Base-by-base conservation (phyloP, 2,329 filamentous ascomycete genomes). In the Cladophialophora bantiana region DNA sequence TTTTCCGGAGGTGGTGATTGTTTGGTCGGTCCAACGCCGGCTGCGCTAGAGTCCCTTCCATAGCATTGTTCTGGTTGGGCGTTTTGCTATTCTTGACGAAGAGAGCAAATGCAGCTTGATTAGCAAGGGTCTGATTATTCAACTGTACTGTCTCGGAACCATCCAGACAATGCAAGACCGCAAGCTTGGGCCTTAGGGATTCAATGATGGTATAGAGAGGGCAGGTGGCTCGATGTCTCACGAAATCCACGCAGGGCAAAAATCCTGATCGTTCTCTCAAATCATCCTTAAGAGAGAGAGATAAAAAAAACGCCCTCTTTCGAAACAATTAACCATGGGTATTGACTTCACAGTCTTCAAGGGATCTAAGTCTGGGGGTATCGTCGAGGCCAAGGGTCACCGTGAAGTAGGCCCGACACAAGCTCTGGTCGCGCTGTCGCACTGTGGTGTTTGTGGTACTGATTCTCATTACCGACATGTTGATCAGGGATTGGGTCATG, bases 401-500 rank as follows among this genome's bases (percentile, higher is more conserved):
- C 63, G 63, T 13, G 66, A 68, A 1, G 53, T 68, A 31, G 68
- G 66, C 15, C 66, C 68, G 26, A 65, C 45, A n/a, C 63, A 72
- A 45, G 70, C 70, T 45, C 52, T 71, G 15, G 42, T 71, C 50
- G 52, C 68, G 52, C 50, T 68, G 40, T 67, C 53, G 15, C 66
- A 71, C 55, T 66, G 65, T 35, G 71, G 71, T 32, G 65, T 72
- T 34, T 72, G 71, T 52, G 65, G 68, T 32, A 71, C 71, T 7
- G 71, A 72, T 35, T 66, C 63, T 32, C 71, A 72, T 42, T 70
- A 65, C 56, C 52, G 53, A 13, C 66, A 69, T 50, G 38, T 50
- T 10, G 62, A 69, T 32, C 67, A 70, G 34, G 70, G 66, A 1
- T 59, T 75, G 36, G 74, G 74, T 32, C 73, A 75, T 18, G 73